Evolutionary conservation across 129 eudicot genomes (phyloP).

Genomic region (Chrysanthemum lavandulifolium): DNA sequence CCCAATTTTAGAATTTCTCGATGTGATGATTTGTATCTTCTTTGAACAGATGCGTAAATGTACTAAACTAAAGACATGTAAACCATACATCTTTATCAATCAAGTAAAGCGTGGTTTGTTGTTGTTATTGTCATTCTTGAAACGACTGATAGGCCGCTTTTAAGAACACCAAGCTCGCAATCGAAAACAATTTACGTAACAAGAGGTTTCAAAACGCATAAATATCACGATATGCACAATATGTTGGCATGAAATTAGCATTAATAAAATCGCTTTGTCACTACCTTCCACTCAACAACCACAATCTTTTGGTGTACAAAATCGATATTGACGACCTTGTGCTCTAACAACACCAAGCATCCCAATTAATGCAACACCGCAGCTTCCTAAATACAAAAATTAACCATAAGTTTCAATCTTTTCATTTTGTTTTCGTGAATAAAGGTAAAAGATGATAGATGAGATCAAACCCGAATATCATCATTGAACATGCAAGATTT

Average conservation of each 20-base stretch:
- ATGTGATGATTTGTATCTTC: neutral
- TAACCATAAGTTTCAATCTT: neutral
- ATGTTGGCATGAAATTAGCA: neutral
- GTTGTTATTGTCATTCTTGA: conserved; percentile 72
- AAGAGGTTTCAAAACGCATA: conserved; percentile 5
- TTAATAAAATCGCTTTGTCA: neutral
- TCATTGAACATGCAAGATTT: conserved; percentile 96
- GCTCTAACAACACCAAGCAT: conserved; percentile 91
- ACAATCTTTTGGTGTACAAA: conserved; percentile 90
- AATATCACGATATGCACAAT: conserved; percentile 6
- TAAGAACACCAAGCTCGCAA: conserved; percentile 99
- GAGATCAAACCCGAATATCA: conserved; percentile 77
- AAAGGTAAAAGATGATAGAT: conserved; percentile 4
- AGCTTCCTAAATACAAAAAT: conserved; percentile 67
- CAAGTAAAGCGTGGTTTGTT: conserved; percentile 81
- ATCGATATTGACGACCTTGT: conserved; percentile 80
- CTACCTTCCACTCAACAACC: conserved; percentile 95
- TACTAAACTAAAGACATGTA: neutral
- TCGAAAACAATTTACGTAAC: conserved; percentile 40
- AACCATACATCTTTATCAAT: conserved; percentile 84
- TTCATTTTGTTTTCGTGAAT: neutral
- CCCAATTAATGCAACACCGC: conserved; percentile 99
- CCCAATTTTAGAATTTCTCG: conserved; percentile 13
- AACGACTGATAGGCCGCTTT: conserved; percentile 88
- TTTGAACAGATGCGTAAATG: neutral